These are phyloP conservation scores for Hibiscus tridactylites DNA, from an alignment of 345 rosid species.

Conservation along the genomic window DNA sequence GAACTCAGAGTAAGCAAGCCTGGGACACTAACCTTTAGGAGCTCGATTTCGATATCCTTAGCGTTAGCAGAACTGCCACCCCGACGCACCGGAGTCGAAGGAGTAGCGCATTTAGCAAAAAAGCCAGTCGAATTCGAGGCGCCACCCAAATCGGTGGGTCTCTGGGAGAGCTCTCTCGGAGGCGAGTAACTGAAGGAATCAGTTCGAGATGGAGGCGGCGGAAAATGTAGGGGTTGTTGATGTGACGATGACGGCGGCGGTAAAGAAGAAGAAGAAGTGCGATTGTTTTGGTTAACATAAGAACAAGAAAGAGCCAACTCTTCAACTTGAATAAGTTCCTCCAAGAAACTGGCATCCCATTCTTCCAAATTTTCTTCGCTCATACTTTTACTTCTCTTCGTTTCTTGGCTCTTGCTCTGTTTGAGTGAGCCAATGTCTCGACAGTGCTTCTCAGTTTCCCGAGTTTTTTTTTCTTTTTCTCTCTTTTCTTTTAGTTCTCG, in stretches of 20 bases:
- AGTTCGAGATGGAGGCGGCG: conserved; percentile 2
- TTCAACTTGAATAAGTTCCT: conserved; percentile 34
- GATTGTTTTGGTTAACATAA: conserved; percentile 6
- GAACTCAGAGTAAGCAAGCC: background rate
- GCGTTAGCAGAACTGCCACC: conserved; percentile 9
- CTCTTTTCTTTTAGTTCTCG: background rate
- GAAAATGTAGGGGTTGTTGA: conserved; percentile 10
- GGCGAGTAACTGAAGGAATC: conserved; percentile 46
- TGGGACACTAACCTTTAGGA: conserved; percentile 51
- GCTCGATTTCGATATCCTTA: conserved; percentile 49
- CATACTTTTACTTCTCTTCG: background rate
- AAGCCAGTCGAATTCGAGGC: background rate
- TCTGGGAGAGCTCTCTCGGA: conserved; percentile 69
- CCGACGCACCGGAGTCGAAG: conserved; percentile 17
- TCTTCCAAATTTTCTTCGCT: conserved; percentile 36
- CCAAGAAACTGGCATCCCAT: conserved; percentile 56
- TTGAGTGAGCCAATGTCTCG: background rate
- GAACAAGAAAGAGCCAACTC: conserved; percentile 29
- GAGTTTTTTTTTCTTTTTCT: background rate
- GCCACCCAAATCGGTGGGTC: conserved; percentile 13
- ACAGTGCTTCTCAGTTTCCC: background rate
- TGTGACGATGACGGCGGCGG: background rate
- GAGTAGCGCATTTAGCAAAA: conserved; percentile 15
- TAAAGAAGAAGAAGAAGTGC: conserved; percentile 1
- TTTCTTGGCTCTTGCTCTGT: background rate